These are phyloP conservation scores for Neofusicoccum sp. DNA, from an alignment of 2,329 filamentous ascomycete genomes.

Conservation along the genomic window DNA sequence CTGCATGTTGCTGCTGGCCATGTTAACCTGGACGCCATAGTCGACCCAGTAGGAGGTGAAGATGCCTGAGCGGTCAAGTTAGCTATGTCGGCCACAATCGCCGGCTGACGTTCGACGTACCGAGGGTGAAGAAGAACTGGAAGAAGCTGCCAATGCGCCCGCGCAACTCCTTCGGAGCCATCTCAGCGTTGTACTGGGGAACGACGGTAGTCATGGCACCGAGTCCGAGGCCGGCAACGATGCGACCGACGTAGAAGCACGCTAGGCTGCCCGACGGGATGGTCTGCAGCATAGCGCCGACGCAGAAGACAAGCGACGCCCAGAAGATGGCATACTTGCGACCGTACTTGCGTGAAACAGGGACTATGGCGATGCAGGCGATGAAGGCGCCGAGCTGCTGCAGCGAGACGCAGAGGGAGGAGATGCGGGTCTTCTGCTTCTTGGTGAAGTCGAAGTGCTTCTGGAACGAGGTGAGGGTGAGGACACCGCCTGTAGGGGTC, in stretches of 20 bases:
- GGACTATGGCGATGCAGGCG: conserved; percentile 51
- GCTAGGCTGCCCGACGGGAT: conserved; percentile 46
- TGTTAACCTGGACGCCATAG: conserved; percentile 44
- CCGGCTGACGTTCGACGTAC: conserved; percentile 24
- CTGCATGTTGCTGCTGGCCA: conserved; percentile 39
- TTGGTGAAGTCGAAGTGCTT: conserved; percentile 44
- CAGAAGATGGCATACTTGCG: conserved; percentile 46
- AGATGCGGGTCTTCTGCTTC: conserved; percentile 40
- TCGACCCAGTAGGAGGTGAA: conserved; percentile 56
- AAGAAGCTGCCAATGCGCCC: conserved; percentile 48
- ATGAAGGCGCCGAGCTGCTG: conserved; percentile 55
- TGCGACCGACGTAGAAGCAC: conserved; percentile 52
- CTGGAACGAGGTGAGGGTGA: conserved; percentile 46
- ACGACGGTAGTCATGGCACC: conserved; percentile 44
- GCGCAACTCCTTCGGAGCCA: conserved; percentile 47
- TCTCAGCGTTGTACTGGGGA: conserved; percentile 48
- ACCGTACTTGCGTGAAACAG: conserved; percentile 47
- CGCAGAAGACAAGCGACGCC: conserved; percentile 43
- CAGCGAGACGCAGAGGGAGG: conserved; percentile 50
- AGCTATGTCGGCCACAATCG: not conserved
- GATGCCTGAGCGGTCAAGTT: conserved; percentile 29
- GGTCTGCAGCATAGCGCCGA: conserved; percentile 47
- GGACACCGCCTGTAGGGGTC: conserved; percentile 39
- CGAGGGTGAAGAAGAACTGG: conserved; percentile 51
- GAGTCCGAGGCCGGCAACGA: conserved; percentile 58